Evolutionary conservation across 345 rosid genomes (phyloP), one percentile per base, ranked within the genome.

Genomic region (Sonneratia alba): DNA sequence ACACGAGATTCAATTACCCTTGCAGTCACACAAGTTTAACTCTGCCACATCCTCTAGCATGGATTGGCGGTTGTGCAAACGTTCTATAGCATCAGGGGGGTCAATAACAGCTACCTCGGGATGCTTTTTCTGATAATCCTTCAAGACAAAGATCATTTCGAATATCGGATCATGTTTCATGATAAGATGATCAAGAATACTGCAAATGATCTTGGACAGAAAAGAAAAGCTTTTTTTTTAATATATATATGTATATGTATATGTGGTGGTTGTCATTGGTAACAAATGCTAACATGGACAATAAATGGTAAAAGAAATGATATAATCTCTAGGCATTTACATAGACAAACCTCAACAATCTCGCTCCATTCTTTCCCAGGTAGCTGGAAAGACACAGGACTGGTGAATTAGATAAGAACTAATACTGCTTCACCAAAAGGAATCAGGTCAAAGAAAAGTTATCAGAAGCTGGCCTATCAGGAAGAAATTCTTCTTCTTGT

Each of bases 21-120:
- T 70, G 71, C 73, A 75, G 21, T 81, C 92, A 18, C 88, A 77
- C 76, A 91, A 83, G 73, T 88, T 79, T n/a, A 93, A 73, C 69
- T 89, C 87, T 47, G 87, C 90, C 67, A 89, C 93, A 70, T 86
- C 87, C 77, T 86, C 91, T 21, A 93, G 97, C 98, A 93, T 93
- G 16, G 91, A 89, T 73, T 93, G 91, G 43, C 97, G 89, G 77
- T 91, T 89, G 37, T 72, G 76, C 68, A 91, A 75, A 79, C 77
- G 91, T 66, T 78, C 73, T 70, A 91, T 93, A 22, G 98, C 85
- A 83, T 87, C 77, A 45, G 97, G 98, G 72, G 96, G 92, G 87
- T 93, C 98, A 66, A 93, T 79, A 37, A 93, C 85, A 37, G 82
- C 80, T 53, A 89, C 97, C 81, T 89, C 92, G 55, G 96, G 97